These are phyloP conservation scores for Bruguiera hainesii DNA, from an alignment of 441 rosid species.

Conservation along the genomic window DNA sequence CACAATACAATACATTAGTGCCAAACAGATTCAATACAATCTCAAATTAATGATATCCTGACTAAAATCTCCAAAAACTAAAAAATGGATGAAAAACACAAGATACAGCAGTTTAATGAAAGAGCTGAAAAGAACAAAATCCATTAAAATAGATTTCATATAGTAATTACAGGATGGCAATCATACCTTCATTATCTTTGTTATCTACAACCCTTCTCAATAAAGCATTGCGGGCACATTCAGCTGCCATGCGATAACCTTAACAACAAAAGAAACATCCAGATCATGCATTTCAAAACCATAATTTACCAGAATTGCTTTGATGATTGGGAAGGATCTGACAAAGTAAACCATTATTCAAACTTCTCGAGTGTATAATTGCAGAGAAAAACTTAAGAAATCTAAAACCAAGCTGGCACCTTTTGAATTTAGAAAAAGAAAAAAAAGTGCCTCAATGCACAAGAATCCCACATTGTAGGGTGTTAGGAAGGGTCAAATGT, in stretches of 20 bases:
- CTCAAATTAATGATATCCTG: not conserved
- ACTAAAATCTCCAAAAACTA: not conserved
- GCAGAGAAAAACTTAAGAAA: too few species aligned
- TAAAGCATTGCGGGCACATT: conserved; percentile 83
- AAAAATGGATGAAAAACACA: not conserved
- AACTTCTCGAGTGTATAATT: too few species aligned
- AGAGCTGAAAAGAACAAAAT: not conserved
- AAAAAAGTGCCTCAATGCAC: too few species aligned
- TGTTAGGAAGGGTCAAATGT: too few species aligned
- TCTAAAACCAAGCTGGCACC: too few species aligned
- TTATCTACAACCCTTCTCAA: conserved; percentile 70
- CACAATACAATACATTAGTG: too few species aligned
- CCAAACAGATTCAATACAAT: not conserved
- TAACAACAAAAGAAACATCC: conserved; percentile 14
- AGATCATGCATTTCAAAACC: not conserved
- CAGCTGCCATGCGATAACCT: conserved; percentile 98
- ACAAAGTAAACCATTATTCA: too few species aligned
- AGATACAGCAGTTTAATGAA: not conserved
- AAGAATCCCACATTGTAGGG: too few species aligned
- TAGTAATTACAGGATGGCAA: not conserved
- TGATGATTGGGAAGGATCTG: too few species aligned
- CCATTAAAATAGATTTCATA: not conserved
- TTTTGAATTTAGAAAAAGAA: too few species aligned
- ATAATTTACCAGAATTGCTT: too few species aligned
- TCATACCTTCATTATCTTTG: conserved; percentile 74